Evolutionary conservation across 192 early-diverging fungal species (phyloP).

Genomic region (Lobosporangium transversale): DNA sequence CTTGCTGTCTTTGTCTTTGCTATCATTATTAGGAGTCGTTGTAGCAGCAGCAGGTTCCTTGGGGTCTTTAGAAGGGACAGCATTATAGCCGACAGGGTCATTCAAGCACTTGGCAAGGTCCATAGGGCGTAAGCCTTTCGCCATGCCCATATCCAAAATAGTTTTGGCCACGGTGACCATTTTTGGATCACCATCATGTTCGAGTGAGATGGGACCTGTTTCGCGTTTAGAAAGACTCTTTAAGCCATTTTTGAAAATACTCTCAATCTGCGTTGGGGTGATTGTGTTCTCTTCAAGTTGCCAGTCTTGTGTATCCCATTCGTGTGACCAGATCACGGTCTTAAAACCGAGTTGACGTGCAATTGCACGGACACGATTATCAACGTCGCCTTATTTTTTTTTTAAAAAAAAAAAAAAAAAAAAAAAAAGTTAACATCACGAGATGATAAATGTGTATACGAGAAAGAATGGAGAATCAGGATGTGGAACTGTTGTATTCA

Average conservation of each 20-base stretch:
- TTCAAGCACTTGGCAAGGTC: conserved; percentile 28
- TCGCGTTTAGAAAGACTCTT: conserved; percentile 3
- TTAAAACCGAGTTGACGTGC: conserved; percentile 49
- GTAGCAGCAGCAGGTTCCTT: not conserved
- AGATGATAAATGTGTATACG: not conserved
- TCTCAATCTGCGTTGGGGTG: conserved; percentile 21
- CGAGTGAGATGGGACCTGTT: conserved; percentile 32
- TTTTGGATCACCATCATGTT: conserved; percentile 36
- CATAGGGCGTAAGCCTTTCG: conserved; percentile 38
- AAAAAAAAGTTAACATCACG: not conserved
- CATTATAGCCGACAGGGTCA: conserved; percentile 29
- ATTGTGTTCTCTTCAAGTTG: conserved; percentile 43
- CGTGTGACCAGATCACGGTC: conserved; percentile 63
- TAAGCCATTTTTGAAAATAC: conserved; percentile 38
- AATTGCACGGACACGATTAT: conserved; percentile 40
- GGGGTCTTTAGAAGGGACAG: conserved; percentile 7
- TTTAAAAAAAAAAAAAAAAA: not conserved
- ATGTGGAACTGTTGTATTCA: conserved; percentile 17
- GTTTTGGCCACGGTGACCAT: conserved; percentile 34
- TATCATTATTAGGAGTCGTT: not conserved
- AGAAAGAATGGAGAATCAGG: not conserved
- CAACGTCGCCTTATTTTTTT: conserved; percentile 20
- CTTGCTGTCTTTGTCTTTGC: not conserved
- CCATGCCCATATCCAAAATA: conserved; percentile 31
- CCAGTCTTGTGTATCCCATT: conserved; percentile 68